A percentile compares a stretch with the other conserved stretches of the same genome.
Conservation (phyloP, 192 early-diverging fungal genomes). For the Cladochytrium replicatum region DNA sequence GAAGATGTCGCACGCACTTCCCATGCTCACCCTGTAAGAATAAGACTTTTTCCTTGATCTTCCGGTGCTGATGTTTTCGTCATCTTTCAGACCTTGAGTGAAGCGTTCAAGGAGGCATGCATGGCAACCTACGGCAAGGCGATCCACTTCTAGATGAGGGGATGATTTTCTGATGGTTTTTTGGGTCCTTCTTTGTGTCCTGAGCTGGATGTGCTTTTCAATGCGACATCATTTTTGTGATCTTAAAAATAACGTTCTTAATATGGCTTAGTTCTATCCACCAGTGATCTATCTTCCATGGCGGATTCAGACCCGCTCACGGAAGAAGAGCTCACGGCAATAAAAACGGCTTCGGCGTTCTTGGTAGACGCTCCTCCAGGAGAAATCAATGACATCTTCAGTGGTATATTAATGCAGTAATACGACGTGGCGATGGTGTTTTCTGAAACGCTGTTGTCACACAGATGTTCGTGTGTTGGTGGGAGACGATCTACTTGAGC, state of each 20-base stretch:
- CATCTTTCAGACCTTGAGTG: conserved; percentile 62
- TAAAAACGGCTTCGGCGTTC: conserved; percentile 60
- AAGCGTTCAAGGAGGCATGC: conserved; percentile 98
- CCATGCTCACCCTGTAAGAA: conserved; percentile 79
- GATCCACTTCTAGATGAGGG: conserved; percentile 28
- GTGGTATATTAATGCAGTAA: conserved; percentile 49
- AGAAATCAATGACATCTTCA: conserved; percentile 93
- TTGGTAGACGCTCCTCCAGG: conserved; percentile 88
- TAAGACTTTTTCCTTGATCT: not conserved
- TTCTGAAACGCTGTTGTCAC: not conserved
- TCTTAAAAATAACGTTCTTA: too few relatives aligned
- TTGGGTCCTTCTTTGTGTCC: too few relatives aligned
- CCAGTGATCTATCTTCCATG: too few relatives aligned
- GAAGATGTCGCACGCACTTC: conserved; percentile 97
- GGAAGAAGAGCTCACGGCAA: conserved; percentile 1
- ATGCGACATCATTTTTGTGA: too few relatives aligned
- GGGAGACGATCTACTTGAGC: conserved; percentile 61
- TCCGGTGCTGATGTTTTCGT: not conserved
- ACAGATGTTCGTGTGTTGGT: conserved; percentile 83
- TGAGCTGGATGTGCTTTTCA: too few relatives aligned
- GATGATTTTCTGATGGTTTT: too few relatives aligned
- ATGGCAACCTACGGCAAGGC: conserved; percentile 76
- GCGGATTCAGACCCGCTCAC: too few relatives aligned
- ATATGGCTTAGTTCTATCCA: too few relatives aligned
- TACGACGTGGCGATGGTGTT: not conserved